Conservation (phyloP, 305 asterid genomes). For the Fraxinus paxiana region DNA sequence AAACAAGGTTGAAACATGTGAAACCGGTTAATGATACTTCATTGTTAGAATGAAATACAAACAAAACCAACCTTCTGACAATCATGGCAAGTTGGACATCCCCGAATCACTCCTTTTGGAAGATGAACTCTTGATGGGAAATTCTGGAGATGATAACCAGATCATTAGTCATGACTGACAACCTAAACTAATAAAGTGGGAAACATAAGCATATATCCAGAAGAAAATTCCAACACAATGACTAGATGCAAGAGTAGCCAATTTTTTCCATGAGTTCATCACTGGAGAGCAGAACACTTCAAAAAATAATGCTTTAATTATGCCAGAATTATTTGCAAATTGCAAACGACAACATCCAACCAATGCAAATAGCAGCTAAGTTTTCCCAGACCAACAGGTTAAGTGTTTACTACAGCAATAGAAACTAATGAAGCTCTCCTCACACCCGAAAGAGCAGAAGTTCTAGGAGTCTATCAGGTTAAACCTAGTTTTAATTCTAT, state of each 20-base stretch:
- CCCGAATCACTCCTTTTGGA: slow-evolving; percentile 68
- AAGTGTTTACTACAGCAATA: background rate
- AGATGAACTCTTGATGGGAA: slow-evolving; percentile 36
- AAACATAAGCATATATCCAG: background rate
- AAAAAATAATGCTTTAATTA: background rate
- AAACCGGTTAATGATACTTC: background rate
- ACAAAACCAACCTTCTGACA: slow-evolving; percentile 52
- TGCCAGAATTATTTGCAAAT: background rate
- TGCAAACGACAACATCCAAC: background rate
- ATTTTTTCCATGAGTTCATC: background rate
- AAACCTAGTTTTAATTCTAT: background rate
- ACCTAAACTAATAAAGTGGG: background rate
- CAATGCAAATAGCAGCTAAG: background rate
- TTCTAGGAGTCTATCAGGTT: slow-evolving; percentile 7
- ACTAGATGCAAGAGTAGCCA: slow-evolving; percentile 6
- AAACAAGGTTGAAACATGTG: background rate
- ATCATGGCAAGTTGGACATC: slow-evolving; percentile 58
- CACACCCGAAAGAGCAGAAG: background rate
- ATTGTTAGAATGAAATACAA: background rate
- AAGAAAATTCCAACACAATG: background rate
- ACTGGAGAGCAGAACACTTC: background rate
- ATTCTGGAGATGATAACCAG: slow-evolving; percentile 35
- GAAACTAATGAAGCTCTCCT: background rate
- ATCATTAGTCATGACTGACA: slow-evolving; percentile 22
- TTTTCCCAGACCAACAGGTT: background rate